Conservation (phyloP, 345 rosid species). For the Anacardium occidentale region DNA sequence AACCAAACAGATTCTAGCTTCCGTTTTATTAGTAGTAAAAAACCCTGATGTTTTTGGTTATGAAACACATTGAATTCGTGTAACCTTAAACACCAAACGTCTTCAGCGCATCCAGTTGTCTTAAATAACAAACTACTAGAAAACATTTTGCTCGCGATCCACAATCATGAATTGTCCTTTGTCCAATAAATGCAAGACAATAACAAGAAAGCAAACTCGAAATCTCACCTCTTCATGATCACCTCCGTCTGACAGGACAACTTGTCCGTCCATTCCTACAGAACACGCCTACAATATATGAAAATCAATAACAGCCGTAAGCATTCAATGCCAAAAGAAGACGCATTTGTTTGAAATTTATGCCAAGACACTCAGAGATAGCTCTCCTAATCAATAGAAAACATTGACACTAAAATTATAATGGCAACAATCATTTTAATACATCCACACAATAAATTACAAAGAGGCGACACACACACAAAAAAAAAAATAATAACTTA, state of each 20-base stretch:
- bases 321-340: background rate
- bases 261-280: constrained; percentile 15
- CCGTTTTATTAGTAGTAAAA: background rate
- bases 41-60: background rate
- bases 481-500: too few relatives aligned
- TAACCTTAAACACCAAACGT: background rate
- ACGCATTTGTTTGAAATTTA: background rate
- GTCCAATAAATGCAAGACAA: background rate
- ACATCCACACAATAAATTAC: too few relatives aligned
- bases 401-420: background rate
- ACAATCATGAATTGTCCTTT: background rate
- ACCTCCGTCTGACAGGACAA: constrained; percentile 6
- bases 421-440: background rate
- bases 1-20: background rate
- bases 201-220: background rate
- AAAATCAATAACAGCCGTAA: background rate
- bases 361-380: background rate
- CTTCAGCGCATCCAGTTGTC: background rate
- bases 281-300: background rate
- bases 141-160: background rate
- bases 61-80: background rate
- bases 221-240: constrained; percentile 15
- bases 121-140: too few relatives aligned
- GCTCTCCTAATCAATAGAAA: background rate
- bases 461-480: background rate